Evolutionary conservation across 2,329 filamentous ascomycete genomes (phyloP).

Genomic region (Pseudogymnoascus sp.): DNA sequence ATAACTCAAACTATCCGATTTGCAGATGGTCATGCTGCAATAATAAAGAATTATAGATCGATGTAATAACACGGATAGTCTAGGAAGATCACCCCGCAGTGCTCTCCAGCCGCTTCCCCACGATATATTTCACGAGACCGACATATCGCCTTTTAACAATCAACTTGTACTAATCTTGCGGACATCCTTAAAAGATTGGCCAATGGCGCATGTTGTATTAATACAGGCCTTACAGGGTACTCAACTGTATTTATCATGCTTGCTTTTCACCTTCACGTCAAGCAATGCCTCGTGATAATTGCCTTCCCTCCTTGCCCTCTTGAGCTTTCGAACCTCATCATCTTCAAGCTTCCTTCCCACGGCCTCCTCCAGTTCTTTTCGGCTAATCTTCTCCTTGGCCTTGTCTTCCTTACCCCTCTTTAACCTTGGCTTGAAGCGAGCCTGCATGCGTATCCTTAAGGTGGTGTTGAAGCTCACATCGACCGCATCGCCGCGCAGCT

Average conservation of each 20-base stretch:
- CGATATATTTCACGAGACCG: background rate
- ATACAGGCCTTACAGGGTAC: background rate
- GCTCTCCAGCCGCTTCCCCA: background rate
- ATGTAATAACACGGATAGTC: too few relatives aligned
- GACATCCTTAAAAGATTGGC: background rate
- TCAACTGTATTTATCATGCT: slow-evolving; percentile 75
- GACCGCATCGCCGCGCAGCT: slow-evolving; percentile 69
- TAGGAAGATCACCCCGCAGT: background rate
- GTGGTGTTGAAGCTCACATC: slow-evolving; percentile 59
- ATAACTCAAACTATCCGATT: too few relatives aligned
- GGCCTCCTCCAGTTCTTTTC: slow-evolving; percentile 73
- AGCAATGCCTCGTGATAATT: slow-evolving; percentile 82
- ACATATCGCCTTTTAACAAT: background rate
- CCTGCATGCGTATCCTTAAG: slow-evolving; percentile 84
- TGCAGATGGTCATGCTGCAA: too few relatives aligned
- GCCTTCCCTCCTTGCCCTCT: slow-evolving; percentile 74
- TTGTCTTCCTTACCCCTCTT: slow-evolving; percentile 76
- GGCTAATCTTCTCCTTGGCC: slow-evolving; percentile 74
- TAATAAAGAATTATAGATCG: too few relatives aligned
- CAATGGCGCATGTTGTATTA: background rate
- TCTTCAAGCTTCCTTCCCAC: slow-evolving; percentile 70
- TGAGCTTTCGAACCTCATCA: slow-evolving; percentile 75
- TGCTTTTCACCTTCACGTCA: slow-evolving; percentile 81
- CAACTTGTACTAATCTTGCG: background rate
- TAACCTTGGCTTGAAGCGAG: slow-evolving; percentile 78